phyloP scores from a whole-genome alignment of 1,284 basidiomycete species.

The Spongiforma sp. region DNA sequence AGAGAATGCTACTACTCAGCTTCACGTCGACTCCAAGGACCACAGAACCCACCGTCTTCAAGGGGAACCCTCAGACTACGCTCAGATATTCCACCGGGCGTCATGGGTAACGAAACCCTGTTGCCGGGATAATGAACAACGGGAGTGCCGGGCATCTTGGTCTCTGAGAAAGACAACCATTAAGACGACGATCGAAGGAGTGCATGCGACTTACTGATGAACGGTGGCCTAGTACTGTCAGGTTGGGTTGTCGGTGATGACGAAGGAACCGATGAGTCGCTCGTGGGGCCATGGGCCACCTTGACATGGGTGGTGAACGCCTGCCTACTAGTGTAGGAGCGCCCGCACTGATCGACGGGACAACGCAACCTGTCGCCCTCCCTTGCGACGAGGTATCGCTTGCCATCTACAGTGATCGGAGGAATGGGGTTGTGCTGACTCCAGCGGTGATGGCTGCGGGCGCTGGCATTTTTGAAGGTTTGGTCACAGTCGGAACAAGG shows the following conservation, averaged over 20 bases:
- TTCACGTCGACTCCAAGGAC: not conserved
- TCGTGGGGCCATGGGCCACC: not conserved
- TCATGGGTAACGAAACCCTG: no score
- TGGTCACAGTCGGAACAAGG: not conserved
- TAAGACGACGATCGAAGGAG: not conserved
- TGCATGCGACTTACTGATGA: not conserved
- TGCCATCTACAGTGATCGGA: not conserved
- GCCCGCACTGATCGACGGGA: slow-evolving; percentile 3
- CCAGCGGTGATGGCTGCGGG: not conserved
- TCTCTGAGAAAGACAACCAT: no score
- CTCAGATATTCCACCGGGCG: not conserved
- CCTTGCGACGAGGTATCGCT: not conserved
- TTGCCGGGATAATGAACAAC: no score
- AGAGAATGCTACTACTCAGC: not conserved
- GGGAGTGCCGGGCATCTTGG: no score
- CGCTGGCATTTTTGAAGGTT: not conserved
- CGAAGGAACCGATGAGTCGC: not conserved
- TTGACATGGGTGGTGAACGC: slow-evolving; percentile 4
- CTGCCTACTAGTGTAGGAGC: slow-evolving; percentile 1
- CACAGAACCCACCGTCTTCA: not conserved
- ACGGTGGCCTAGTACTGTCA: not conserved
- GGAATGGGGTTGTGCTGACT: not conserved
- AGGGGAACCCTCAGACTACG: not conserved
- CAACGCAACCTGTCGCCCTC: not conserved
- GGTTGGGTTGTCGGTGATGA: not conserved